Evolutionary conservation across 805 yeast genomes (phyloP).

Genomic region (Saccharomyces jurei): DNA sequence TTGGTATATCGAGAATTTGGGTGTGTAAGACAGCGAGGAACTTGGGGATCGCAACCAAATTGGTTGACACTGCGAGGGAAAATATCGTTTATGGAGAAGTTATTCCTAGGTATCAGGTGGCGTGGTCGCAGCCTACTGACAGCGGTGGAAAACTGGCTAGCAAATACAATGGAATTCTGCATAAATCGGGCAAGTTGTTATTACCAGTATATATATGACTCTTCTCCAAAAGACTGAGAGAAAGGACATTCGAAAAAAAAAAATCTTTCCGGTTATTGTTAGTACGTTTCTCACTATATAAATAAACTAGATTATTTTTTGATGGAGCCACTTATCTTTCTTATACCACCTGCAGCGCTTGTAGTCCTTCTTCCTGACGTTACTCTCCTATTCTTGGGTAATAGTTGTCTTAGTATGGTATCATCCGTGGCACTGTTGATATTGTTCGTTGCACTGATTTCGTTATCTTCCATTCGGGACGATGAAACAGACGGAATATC

Average conservation of each 20-base stretch:
- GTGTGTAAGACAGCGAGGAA: constrained; percentile 40
- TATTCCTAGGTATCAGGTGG: constrained; percentile 39
- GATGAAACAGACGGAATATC: constrained; percentile 1
- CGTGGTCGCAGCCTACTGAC: constrained; percentile 68
- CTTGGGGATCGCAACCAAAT: constrained; percentile 39
- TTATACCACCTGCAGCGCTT: constrained; percentile 27
- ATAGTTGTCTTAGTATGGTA: constrained; percentile 21
- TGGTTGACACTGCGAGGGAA: constrained; percentile 38
- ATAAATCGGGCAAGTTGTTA: constrained; percentile 31
- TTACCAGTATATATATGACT: constrained; percentile 26
- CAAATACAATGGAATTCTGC: constrained; percentile 46
- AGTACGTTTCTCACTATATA: background rate
- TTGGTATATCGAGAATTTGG: constrained; percentile 46
- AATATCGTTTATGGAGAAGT: constrained; percentile 43
- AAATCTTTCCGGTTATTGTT: background rate
- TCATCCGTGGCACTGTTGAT: constrained; percentile 8
- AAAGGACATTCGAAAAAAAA: constrained; percentile 40
- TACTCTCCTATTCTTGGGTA: constrained; percentile 27
- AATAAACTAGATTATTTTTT: constrained; percentile 14
- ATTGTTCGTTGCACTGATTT: constrained; percentile 1
- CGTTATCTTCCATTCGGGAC: constrained; percentile 8
- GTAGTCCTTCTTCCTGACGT: constrained; percentile 28
- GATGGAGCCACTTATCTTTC: constrained; percentile 29
- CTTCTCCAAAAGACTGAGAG: constrained; percentile 34
- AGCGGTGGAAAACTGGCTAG: constrained; percentile 55